Evolutionary conservation across 345 rosid species (phyloP).

Genomic region (sweet orange (Citrus sinensis)): DVS_A1.0 CM039164.1:2613501-2614000

Average conservation of each 20-base stretch:
- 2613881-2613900: no score
- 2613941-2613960: no score
- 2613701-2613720: constrained; percentile 48
- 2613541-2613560: constrained; percentile 45
- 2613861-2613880: not conserved
- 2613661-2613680: constrained; percentile 47
- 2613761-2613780: constrained; percentile 42
- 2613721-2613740: constrained; percentile 40
- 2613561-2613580: constrained; percentile 32
- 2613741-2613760: constrained; percentile 39
- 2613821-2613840: constrained; percentile 33
- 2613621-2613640: constrained; percentile 55
- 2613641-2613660: constrained; percentile 46
- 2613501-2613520: not conserved
- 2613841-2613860: not conserved
- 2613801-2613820: constrained; percentile 41
- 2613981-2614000: no score
- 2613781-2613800: constrained; percentile 38
- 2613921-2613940: no score
- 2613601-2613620: constrained; percentile 32
- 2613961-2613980: not conserved
- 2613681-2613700: constrained; percentile 58
- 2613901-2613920: no score
- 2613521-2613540: constrained; percentile 20
- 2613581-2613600: constrained; percentile 19